phyloP scores from a whole-genome alignment of 108 stramenopile genomes.

The Thalassiosira profunda region DNA sequence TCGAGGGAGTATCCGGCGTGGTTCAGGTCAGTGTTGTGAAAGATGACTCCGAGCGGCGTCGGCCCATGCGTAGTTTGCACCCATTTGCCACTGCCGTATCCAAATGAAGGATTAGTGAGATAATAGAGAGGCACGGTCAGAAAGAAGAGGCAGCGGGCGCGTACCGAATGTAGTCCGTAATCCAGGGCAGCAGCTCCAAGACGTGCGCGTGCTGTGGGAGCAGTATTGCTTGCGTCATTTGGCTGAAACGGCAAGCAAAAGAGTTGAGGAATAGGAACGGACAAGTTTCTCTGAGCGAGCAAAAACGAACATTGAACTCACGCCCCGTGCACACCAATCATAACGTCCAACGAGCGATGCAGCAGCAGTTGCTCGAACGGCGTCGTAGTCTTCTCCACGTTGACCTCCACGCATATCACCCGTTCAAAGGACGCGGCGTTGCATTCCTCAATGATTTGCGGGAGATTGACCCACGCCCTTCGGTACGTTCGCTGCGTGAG shows the following conservation, averaged over 20 bases:
- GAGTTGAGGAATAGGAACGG: no score
- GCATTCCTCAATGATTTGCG: conserved; percentile 24
- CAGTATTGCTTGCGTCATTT: conserved; percentile 57
- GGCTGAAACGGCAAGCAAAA: no score
- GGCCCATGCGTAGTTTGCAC: conserved; percentile 28
- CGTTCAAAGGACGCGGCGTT: conserved; percentile 11
- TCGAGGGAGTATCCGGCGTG: conserved; percentile 48
- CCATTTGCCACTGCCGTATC: conserved; percentile 25
- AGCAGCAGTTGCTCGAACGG: conserved; percentile 51
- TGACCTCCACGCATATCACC: conserved; percentile 54
- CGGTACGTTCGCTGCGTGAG: conserved; percentile 24
- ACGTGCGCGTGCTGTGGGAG: conserved; percentile 50
- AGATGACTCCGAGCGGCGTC: conserved; percentile 60
- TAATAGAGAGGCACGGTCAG: neutral
- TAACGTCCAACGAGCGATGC: conserved; percentile 55
- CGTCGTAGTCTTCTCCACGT: conserved; percentile 46
- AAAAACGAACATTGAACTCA: no score
- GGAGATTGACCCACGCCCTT: conserved; percentile 47
- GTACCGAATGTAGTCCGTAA: conserved; percentile 45
- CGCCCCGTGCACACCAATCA: conserved; percentile 30
- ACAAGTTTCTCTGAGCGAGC: no score
- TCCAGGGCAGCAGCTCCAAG: conserved; percentile 57
- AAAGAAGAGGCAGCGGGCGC: no score
- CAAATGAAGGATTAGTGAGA: neutral
- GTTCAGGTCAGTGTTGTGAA: conserved; percentile 56